Conservation (phyloP, 768 basidiomycete genomes). For the Gautieria morchelliformis region DNA sequence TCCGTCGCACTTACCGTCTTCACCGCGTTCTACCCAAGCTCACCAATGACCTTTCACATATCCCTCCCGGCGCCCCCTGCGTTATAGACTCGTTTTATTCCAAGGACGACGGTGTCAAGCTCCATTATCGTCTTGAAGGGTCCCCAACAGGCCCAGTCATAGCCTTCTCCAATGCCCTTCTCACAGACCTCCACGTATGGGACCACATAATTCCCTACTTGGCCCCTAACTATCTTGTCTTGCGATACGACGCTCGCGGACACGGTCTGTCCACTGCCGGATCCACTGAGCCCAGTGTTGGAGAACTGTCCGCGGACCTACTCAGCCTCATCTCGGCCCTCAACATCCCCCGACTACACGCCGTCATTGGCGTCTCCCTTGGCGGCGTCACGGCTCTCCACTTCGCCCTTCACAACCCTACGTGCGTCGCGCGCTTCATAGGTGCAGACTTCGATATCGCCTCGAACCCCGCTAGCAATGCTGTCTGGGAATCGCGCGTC, state of each 20-base stretch:
- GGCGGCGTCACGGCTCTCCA: conserved; percentile 24
- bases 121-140: neutral
- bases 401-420: conserved; percentile 19
- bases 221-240: conserved; percentile 19
- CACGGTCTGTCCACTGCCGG: conserved; percentile 23
- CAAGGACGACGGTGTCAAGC: neutral
- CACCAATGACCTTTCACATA: neutral
- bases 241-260: conserved; percentile 24
- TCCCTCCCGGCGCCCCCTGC: neutral
- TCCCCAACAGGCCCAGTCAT: conserved; percentile 13
- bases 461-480: conserved; percentile 20
- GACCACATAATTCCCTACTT: conserved; percentile 16
- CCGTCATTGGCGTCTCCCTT: conserved; percentile 25
- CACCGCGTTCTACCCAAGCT: neutral
- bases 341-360: conserved; percentile 16
- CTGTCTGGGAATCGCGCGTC: conserved; percentile 26
- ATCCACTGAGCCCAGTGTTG: conserved; percentile 16
- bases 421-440: conserved; percentile 14
- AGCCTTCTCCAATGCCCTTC: conserved; percentile 24
- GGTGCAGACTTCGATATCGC: conserved; percentile 24
- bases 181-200: conserved; percentile 25
- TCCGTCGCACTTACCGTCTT: conserved; percentile 1
- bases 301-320: conserved; percentile 20
- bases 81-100: neutral
- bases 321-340: conserved; percentile 17